These are phyloP conservation scores for Bertia moriformis DNA, from an alignment of 2,329 filamentous ascomycete species.

Conservation along the genomic window DNA sequence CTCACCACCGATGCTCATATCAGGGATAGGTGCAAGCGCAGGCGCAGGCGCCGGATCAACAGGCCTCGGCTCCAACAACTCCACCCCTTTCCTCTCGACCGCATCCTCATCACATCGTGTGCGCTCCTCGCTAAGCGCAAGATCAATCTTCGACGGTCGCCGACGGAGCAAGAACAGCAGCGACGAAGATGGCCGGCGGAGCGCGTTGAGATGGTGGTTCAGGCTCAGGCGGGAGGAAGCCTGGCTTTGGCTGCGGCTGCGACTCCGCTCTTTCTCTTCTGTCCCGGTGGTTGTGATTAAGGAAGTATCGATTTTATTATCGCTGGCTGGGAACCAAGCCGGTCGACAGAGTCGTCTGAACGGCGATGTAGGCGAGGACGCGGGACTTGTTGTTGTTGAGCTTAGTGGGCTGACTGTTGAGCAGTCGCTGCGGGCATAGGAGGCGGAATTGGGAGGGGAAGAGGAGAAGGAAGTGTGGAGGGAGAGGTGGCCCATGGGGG, in stretches of 20 bases:
- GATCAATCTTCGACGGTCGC: slow-evolving; percentile 23
- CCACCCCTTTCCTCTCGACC: slow-evolving; percentile 21
- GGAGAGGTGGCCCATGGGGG: too few relatives aligned
- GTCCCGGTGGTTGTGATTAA: too few relatives aligned
- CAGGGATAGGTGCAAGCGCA: neutral
- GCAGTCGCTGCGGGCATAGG: too few relatives aligned
- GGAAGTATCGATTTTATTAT: too few relatives aligned
- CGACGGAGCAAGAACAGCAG: slow-evolving; percentile 13
- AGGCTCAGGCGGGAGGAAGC: too few relatives aligned
- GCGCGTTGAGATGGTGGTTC: too few relatives aligned
- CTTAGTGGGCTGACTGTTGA: neutral
- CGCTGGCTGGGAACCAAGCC: too few relatives aligned
- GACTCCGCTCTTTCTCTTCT: too few relatives aligned
- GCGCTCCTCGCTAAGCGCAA: slow-evolving; percentile 24
- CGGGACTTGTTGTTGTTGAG: neutral
- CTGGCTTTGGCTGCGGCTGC: too few relatives aligned
- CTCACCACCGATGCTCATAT: neutral
- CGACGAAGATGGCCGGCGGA: too few relatives aligned
- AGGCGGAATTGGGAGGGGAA: neutral
- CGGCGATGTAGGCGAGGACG: neutral
- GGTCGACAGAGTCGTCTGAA: too few relatives aligned
- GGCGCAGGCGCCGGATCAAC: slow-evolving; percentile 17
- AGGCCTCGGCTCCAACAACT: slow-evolving; percentile 26
- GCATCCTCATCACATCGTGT: slow-evolving; percentile 19
- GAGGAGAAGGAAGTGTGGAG: neutral